A percentile compares a stretch with the other conserved stretches of the same genome.
phyloP scores from a whole-genome alignment of 495 filamentous ascomycete species.

The Annulohypoxylon stygium region DNA sequence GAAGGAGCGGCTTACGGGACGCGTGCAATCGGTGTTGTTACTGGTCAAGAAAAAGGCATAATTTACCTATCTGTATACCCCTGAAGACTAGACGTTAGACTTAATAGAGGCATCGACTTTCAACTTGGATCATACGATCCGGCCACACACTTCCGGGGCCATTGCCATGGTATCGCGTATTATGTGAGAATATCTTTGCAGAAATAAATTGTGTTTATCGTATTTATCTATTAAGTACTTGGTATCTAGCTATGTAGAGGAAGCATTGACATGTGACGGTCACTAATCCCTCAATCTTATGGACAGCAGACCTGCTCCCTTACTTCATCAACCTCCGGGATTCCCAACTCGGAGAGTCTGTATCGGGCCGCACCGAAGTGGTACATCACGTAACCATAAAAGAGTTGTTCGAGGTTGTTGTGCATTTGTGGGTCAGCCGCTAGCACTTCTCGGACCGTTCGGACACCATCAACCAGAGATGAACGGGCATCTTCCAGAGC shows the following conservation, averaged over 20 bases:
- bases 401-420: background rate
- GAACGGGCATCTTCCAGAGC: background rate
- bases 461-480: background rate
- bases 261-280: no score
- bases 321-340: background rate
- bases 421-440: background rate
- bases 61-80: no score
- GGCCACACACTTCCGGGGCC: no score
- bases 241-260: no score
- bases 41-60: conserved; percentile 8
- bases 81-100: background rate
- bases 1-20: conserved; percentile 9
- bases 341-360: background rate
- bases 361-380: background rate
- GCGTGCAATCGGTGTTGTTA: background rate
- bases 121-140: no score
- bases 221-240: no score
- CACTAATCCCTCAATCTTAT: background rate
- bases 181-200: no score
- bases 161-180: no score
- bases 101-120: background rate
- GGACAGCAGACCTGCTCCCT: background rate
- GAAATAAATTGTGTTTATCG: no score
- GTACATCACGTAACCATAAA: background rate
- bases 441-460: background rate